A percentile compares a stretch with the other conserved stretches of the same genome.
These are phyloP conservation scores for Basidioascus undulatus DNA, from an alignment of 768 basidiomycete genomes.

Conservation along the genomic window DNA sequence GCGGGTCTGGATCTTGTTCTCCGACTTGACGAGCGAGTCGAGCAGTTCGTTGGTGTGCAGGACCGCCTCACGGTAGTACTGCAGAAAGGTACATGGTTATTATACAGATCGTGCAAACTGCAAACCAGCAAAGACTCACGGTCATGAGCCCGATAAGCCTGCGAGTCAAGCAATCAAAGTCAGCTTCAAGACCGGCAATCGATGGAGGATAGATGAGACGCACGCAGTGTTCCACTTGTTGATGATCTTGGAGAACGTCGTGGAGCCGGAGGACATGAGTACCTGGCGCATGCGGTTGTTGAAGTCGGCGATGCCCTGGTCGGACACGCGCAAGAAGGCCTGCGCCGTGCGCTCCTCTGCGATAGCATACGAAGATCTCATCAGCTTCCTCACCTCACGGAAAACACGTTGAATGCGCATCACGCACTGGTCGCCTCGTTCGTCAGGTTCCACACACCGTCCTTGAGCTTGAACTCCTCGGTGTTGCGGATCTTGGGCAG, in stretches of 20 bases:
- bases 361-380: too few species aligned
- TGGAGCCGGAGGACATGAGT: slow-evolving; percentile 93
- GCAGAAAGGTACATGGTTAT: too few species aligned
- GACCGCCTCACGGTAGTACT: slow-evolving; percentile 94
- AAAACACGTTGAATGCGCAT: too few species aligned
- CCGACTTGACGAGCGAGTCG: slow-evolving; percentile 88
- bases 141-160: slow-evolving; percentile 35
- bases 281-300: slow-evolving; percentile 85
- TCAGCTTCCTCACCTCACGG: too few species aligned
- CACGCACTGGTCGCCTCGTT: slow-evolving; percentile 93
- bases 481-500: slow-evolving; percentile 85
- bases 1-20: slow-evolving; percentile 98
- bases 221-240: slow-evolving; percentile 87
- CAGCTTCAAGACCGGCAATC: too few species aligned
- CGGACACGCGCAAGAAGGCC: slow-evolving; percentile 90
- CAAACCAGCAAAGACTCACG: slow-evolving; percentile 7
- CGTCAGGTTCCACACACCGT: slow-evolving; percentile 87
- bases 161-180: neutral
- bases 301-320: slow-evolving; percentile 78
- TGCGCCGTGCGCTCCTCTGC: slow-evolving; percentile 95
- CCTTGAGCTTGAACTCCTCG: slow-evolving; percentile 89
- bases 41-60: slow-evolving; percentile 92
- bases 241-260: slow-evolving; percentile 96
- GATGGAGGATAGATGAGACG: neutral
- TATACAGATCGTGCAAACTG: too few species aligned